These are phyloP conservation scores for Podospora conica DNA, from an alignment of 495 filamentous ascomycete genomes.

Conservation along the genomic window DNA sequence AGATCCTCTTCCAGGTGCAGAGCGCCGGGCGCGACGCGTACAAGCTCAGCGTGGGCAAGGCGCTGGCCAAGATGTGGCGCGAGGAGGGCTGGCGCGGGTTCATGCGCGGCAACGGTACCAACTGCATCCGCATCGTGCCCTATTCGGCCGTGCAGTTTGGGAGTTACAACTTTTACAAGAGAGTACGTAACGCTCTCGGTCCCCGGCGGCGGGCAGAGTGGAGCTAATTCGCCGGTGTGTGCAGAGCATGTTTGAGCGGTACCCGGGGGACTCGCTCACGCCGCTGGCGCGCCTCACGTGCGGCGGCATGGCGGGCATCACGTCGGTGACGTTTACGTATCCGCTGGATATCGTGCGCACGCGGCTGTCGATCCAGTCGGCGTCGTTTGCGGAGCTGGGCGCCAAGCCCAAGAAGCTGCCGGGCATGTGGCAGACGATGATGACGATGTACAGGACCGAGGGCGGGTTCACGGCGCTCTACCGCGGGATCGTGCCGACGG, in stretches of 20 bases:
- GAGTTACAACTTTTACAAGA: slow-evolving; percentile 95
- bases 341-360: slow-evolving; percentile 96
- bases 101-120: slow-evolving; percentile 95
- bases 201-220: no score
- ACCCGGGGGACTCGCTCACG: slow-evolving; percentile 59
- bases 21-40: slow-evolving; percentile 87
- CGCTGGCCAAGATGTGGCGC: slow-evolving; percentile 85
- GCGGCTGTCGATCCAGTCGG: slow-evolving; percentile 89
- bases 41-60: slow-evolving; percentile 81
- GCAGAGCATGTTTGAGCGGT: slow-evolving; percentile 65
- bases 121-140: slow-evolving; percentile 95
- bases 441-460: slow-evolving; percentile 81
- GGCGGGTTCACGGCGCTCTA: slow-evolving; percentile 81
- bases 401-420: slow-evolving; percentile 60
- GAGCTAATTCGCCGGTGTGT: neutral
- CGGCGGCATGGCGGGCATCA: slow-evolving; percentile 86
- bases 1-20: slow-evolving; percentile 96
- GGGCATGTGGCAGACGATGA: slow-evolving; percentile 86
- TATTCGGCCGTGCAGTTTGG: slow-evolving; percentile 98
- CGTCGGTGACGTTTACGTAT: slow-evolving; percentile 72
- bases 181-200: slow-evolving; percentile 55
- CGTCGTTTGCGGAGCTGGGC: slow-evolving; percentile 77
- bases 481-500: slow-evolving; percentile 85
- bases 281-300: slow-evolving; percentile 69
- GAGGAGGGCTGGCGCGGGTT: slow-evolving; percentile 96